Base-by-base conservation (phyloP, 495 filamentous ascomycete species). In the Aspergillus kassunensis region DNA sequence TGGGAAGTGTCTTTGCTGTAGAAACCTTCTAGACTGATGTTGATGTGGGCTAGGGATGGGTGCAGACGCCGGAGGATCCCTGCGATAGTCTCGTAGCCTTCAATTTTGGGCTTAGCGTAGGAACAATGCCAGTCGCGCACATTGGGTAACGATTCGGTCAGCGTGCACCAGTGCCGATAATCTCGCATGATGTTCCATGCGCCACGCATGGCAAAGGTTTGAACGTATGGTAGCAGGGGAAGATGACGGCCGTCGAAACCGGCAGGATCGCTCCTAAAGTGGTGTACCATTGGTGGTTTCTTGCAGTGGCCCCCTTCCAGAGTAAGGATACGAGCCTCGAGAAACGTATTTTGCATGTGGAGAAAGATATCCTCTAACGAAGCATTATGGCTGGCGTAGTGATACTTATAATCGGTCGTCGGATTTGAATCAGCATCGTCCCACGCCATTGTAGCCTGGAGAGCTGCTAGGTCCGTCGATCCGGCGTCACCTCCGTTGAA, bases 101-200 rank as follows among this genome's bases (percentile, higher is more conserved):
- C 81, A 5, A 79, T 76, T 58, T 86, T 87, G 20, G 79, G 80
- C 57, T 86, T 85, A 48, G 80, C 81, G 67, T 87, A 89, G 13
- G 76, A 79, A 54, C 79, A 84, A 57, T 89, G 84, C 79, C 83
- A 86, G 57, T 87, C 85, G n/a, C 74, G 74, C 15, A 88, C 58
- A 30, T 77, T 79, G 6, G 86, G 86, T 40, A 89, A 57, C 9
- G 84, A 85, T 24, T 66, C 67, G 13, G 74, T 66, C 39, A 89
- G 75, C 51, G 68, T 72, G 47, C 73, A 66, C 63, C 84, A 88
- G 66, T 88, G 82, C n/a, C 76, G 71, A 11, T 76, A 63, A n/a
- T 80, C 71, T 41, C 85, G 76, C 60, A 88, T 84, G 25, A 89
- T 75, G 56, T 88, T 89, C 86, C 86, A 89, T 47, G 87, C 80